These are phyloP conservation scores for Diaporthe sp. DNA, from an alignment of 2,329 filamentous ascomycete genomes.

Conservation along the genomic window DNA sequence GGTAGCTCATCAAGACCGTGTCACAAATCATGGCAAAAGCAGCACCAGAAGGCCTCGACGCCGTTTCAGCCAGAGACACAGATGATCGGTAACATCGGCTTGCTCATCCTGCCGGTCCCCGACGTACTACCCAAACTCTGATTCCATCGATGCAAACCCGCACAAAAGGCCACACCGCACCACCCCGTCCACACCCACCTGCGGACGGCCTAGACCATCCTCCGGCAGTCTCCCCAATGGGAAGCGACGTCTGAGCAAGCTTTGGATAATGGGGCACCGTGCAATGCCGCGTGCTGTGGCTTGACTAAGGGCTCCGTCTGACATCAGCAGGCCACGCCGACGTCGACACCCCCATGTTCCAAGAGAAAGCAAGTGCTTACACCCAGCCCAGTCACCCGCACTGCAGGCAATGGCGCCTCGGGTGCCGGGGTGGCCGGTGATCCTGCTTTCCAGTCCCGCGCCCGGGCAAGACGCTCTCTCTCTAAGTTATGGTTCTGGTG, in stretches of 20 bases:
- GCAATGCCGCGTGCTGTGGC: slow-evolving; percentile 7
- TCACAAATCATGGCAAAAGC: slow-evolving; percentile 1
- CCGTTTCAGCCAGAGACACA: background rate
- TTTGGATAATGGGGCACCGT: background rate
- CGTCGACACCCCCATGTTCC: background rate
- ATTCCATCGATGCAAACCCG: background rate
- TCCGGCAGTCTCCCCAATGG: background rate
- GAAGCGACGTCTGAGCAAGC: background rate
- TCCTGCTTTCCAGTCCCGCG: no score
- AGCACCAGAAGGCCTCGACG: background rate
- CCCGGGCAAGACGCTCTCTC: no score
- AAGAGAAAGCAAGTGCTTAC: slow-evolving; percentile 12
- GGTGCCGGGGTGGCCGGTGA: background rate
- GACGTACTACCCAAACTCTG: background rate
- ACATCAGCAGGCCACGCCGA: slow-evolving; percentile 18
- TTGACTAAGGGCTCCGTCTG: background rate
- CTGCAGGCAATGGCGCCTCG: background rate
- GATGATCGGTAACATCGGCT: background rate
- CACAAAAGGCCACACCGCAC: background rate
- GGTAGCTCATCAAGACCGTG: background rate
- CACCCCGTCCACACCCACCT: no score
- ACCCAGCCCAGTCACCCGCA: background rate
- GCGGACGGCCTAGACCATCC: background rate
- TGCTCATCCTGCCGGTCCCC: background rate
- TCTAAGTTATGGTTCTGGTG: background rate